A percentile compares a stretch with the other conserved stretches of the same genome.
These are phyloP conservation scores for Cordyceps militaris DNA, from an alignment of 2,329 filamentous ascomycete species.

Conservation along the genomic window DNA sequence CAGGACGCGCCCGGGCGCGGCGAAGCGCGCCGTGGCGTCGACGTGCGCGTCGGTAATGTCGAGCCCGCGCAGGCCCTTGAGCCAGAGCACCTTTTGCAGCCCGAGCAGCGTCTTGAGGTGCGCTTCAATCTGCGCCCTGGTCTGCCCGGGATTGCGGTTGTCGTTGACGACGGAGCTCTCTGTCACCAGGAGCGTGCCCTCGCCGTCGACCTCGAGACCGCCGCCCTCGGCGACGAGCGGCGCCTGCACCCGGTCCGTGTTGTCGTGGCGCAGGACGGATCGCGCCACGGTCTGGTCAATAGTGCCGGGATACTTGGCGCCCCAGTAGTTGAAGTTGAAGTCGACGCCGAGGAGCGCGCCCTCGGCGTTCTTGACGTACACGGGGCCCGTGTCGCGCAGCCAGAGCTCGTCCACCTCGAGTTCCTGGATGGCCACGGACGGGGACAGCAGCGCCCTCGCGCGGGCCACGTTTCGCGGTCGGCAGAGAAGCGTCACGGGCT, in stretches of 20 bases:
- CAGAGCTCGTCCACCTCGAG: constrained; percentile 10
- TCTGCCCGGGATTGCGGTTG: constrained; percentile 10
- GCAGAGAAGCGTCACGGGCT: constrained; percentile 12
- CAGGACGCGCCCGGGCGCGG: constrained; percentile 3
- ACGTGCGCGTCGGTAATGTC: constrained; percentile 14
- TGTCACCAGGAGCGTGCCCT: constrained; percentile 9
- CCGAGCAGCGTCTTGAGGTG: constrained; percentile 7
- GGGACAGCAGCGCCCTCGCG: not conserved
- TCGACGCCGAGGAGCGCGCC: constrained; percentile 22
- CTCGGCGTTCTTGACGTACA: constrained; percentile 43
- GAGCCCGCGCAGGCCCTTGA: constrained; percentile 9
- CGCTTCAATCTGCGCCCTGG: constrained; percentile 6
- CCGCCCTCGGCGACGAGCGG: constrained; percentile 13
- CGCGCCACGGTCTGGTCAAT: not conserved
- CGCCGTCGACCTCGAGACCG: constrained; percentile 12
- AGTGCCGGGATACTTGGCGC: constrained; percentile 4
- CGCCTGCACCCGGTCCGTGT: constrained; percentile 1
- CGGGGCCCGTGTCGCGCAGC: constrained; percentile 35
- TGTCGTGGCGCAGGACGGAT: not conserved
- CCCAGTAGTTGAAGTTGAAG: constrained; percentile 15
- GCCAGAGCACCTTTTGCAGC: constrained; percentile 12
- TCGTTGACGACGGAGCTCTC: constrained; percentile 13
- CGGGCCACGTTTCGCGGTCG: not conserved
- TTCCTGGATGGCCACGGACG: constrained; percentile 2
- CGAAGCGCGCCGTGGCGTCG: constrained; percentile 11